phyloP scores from a whole-genome alignment of 2,329 filamentous ascomycete genomes.

The Aspergillus sp. region DNA sequence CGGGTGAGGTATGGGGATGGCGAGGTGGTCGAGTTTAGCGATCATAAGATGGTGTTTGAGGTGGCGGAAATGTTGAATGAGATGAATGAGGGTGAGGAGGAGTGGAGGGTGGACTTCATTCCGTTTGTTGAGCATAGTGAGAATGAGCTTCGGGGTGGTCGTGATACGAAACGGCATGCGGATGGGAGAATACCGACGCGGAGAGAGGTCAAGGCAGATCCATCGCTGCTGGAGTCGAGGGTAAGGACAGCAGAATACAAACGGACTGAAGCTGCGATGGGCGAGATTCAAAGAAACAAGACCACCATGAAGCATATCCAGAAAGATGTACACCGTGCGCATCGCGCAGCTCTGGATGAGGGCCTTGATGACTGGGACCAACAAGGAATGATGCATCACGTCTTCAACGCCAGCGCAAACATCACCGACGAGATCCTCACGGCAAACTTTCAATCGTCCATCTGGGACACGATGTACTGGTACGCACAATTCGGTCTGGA shows the following conservation, averaged over 20 bases:
- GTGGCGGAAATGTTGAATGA: constrained; percentile 17
- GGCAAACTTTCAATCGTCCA: constrained; percentile 26
- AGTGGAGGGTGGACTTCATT: constrained; percentile 22
- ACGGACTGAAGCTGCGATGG: constrained; percentile 9
- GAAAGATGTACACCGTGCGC: constrained; percentile 16
- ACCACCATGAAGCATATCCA: constrained; percentile 15
- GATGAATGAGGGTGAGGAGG: constrained; percentile 15
- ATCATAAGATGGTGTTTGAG: constrained; percentile 20
- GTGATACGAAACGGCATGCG: constrained; percentile 10
- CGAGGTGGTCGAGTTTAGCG: constrained; percentile 16
- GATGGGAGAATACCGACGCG: constrained; percentile 21
- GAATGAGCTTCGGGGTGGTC: constrained; percentile 24
- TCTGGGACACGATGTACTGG: constrained; percentile 31
- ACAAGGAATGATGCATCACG: constrained; percentile 24
- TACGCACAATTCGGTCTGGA: constrained; percentile 30
- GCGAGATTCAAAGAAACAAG: constrained; percentile 12
- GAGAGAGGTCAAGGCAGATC: constrained; percentile 13
- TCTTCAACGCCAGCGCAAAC: constrained; percentile 31
- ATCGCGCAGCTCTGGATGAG: constrained; percentile 17
- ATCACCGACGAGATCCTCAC: constrained; percentile 33
- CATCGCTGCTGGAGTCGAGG: constrained; percentile 11
- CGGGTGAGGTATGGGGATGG: constrained; percentile 16
- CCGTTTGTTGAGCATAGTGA: constrained; percentile 19
- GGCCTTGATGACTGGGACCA: constrained; percentile 22
- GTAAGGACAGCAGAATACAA: constrained; percentile 9